Base-by-base conservation (phyloP, 768 basidiomycete species). In the Cubamyces lactineus region DNA sequence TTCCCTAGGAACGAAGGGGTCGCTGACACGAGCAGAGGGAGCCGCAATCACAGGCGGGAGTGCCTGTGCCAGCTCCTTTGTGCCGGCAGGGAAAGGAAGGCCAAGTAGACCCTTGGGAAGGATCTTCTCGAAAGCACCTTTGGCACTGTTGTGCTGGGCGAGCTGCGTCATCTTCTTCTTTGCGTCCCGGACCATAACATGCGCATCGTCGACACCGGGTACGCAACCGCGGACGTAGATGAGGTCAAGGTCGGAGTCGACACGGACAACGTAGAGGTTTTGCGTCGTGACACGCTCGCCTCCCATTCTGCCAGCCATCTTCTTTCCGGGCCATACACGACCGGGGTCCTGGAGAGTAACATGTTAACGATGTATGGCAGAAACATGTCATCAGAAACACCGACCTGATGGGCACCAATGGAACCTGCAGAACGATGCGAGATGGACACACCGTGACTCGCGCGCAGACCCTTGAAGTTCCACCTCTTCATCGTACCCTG, bases 401-500 rank as follows among this genome's bases (percentile, higher is more conserved):
- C 63, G 66, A 94, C 96, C 81, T 98, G 96, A 73, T 96, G 93
- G 69, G 91, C 91, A 75, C 97, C 97, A 8, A 92, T 96, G 7
- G 95, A 91, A 70, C 97, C 97, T 24, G 89, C 86, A 9, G 90
- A 89, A 71, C 97, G 89, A 80, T 98, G 97, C 9, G 93, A 93
- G 66, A 95, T 72, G 63, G 97, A 98, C 49, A 93, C 92, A 88
- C 97, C 97, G 73, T 99, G 97, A 76, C 93, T 92, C 1, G 94
- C 96, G 48, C 87, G 85, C 30, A 95, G 77, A 75, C 97, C 97
- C 69, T 88, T 84, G 78, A 96, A 98, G 38, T 89, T 88, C 87
- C 94, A 95, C 49, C 93, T 82, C 74, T 98, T 99, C 97, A 99
- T 99, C 28, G 84, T 87, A 69, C 97, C 97, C 65, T 94, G 91